Percentiles rank a stretch among this genome's conserved stretches.
Evolutionary conservation across 2,329 filamentous ascomycete species (phyloP).

Genomic region (Trichoderma sp.): DNA sequence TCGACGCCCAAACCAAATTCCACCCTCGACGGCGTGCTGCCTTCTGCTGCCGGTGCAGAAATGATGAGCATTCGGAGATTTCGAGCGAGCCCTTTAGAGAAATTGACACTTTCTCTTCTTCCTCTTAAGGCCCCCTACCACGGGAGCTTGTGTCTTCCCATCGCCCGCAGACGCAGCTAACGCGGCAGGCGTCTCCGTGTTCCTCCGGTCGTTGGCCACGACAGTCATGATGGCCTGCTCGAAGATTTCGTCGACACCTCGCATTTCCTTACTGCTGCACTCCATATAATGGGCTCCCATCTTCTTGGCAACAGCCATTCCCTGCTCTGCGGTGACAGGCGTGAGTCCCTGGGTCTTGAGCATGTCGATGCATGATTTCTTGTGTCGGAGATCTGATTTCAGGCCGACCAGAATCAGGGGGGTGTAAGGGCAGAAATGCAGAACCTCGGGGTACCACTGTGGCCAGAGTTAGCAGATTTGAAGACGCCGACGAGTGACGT

Average conservation of each 20-base stretch:
- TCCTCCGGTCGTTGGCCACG: conserved; percentile 74
- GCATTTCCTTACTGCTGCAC: conserved; percentile 97
- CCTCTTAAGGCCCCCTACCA: conserved; percentile 59
- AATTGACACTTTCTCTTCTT: conserved; percentile 84
- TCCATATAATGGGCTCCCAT: conserved; percentile 97
- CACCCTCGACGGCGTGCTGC: background rate
- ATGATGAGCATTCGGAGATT: conserved; percentile 10
- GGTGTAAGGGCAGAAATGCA: conserved; percentile 97
- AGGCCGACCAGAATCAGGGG: conserved; percentile 93
- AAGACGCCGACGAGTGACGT: background rate
- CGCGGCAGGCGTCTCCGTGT: conserved; percentile 51
- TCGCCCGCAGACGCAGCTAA: conserved; percentile 39
- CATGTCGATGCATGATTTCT: conserved; percentile 96
- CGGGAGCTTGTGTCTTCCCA: conserved; percentile 41
- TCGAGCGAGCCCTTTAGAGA: conserved; percentile 52
- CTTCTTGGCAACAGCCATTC: conserved; percentile 80
- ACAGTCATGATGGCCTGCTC: conserved; percentile 86
- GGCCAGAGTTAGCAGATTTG: conserved; percentile 28
- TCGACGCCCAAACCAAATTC: background rate
- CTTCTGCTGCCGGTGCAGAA: conserved; percentile 1
- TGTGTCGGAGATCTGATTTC: conserved; percentile 93
- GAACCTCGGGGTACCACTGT: conserved; percentile 99
- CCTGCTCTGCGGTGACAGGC: conserved; percentile 89
- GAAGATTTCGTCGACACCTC: conserved; percentile 94
- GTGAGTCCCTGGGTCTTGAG: conserved; percentile 97